phyloP scores from a whole-genome alignment of 2,329 filamentous ascomycete genomes.

The Botrytis sinoallii region DNA sequence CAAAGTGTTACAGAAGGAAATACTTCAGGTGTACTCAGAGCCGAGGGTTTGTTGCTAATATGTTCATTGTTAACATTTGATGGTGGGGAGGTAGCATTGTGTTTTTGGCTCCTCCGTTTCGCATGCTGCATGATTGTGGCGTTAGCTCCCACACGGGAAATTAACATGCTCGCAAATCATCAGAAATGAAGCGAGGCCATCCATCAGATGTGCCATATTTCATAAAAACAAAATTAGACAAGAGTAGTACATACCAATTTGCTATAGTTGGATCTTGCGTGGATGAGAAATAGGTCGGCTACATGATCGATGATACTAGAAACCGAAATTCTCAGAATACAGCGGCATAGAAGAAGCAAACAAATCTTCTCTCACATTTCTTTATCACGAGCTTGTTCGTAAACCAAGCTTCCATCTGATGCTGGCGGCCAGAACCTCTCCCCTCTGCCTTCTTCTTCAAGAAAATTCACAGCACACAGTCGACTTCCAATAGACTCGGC shows the following conservation, averaged over 20 bases:
- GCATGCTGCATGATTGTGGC: constrained; percentile 14
- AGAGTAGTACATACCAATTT: constrained; percentile 7
- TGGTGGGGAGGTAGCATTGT: background rate
- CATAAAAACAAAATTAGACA: background rate
- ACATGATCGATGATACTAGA: constrained; percentile 15
- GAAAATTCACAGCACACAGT: constrained; percentile 19
- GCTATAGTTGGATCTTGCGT: constrained; percentile 15
- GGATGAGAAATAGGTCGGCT: constrained; percentile 16
- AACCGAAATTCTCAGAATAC: background rate
- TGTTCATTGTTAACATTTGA: constrained; percentile 1
- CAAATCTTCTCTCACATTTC: constrained; percentile 4
- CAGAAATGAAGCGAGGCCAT: background rate
- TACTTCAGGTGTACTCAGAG: background rate
- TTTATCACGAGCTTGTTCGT: constrained; percentile 8
- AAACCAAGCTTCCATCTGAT: constrained; percentile 13
- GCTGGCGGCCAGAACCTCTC: constrained; percentile 15
- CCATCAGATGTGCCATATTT: background rate
- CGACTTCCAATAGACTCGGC: constrained; percentile 13
- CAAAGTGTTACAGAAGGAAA: background rate
- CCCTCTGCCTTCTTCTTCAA: constrained; percentile 20
- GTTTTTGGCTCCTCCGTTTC: constrained; percentile 8
- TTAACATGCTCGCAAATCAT: constrained; percentile 3
- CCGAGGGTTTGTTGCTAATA: background rate
- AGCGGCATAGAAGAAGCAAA: background rate
- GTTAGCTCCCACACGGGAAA: constrained; percentile 16